Conservation (phyloP, 208 protist genomes). For the Trypanosoma cruzi region DNA sequence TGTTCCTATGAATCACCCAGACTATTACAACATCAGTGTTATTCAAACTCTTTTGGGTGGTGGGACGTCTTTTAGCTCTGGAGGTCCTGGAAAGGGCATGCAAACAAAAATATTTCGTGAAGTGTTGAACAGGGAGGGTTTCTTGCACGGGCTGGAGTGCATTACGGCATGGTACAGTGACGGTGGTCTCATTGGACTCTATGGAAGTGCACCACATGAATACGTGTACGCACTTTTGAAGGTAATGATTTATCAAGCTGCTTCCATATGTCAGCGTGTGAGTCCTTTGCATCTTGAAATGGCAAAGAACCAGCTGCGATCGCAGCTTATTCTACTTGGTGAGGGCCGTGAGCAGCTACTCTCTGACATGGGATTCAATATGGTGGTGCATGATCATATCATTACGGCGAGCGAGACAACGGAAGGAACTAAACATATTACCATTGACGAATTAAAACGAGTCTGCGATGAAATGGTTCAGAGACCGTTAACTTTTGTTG, state of each 20-base stretch:
- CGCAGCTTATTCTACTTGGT: constrained; percentile 83
- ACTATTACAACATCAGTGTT: constrained; percentile 90
- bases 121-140: constrained; percentile 75
- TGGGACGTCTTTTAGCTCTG: constrained; percentile 90
- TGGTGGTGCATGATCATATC: constrained; percentile 82
- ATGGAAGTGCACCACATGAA: constrained; percentile 86
- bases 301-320: constrained; percentile 89
- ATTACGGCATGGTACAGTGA: constrained; percentile 94
- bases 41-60: constrained; percentile 90
- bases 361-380: constrained; percentile 90
- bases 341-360: constrained; percentile 84
- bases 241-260: constrained; percentile 79
- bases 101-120: constrained; percentile 92
- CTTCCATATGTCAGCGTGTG: constrained; percentile 79
- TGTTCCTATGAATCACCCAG: constrained; percentile 77
- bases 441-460: constrained; percentile 60
- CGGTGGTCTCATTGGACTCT: constrained; percentile 86
- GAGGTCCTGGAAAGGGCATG: constrained; percentile 94
- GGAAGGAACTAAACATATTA: constrained; percentile 63
- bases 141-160: constrained; percentile 85
- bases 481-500: constrained; percentile 67
- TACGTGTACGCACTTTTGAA: constrained; percentile 60
- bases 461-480: constrained; percentile 70
- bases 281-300: constrained; percentile 78
- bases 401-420: constrained; percentile 81